Percentiles rank a stretch among this genome's conserved stretches.
Evolutionary conservation across 2,329 filamentous ascomycete species (phyloP).

Genomic region (Neonectria punicea): DNA sequence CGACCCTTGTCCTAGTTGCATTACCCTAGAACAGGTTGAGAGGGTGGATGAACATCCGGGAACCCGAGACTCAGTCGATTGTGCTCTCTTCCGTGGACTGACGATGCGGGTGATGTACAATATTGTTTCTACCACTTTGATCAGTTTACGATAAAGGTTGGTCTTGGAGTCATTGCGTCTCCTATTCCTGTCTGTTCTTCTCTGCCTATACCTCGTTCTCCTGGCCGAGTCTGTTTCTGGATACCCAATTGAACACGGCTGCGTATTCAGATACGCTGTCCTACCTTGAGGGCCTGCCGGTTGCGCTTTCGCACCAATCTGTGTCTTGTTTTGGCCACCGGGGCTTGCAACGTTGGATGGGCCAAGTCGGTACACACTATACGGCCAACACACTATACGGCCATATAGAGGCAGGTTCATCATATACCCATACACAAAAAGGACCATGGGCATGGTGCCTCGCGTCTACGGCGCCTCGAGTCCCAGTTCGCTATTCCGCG

Average conservation of each 20-base stretch:
- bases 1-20: not conserved
- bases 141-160: slow-evolving; percentile 13
- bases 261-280: not conserved
- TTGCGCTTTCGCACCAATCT: not conserved
- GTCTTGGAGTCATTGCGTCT: slow-evolving; percentile 5
- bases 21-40: not conserved
- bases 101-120: slow-evolving; percentile 11
- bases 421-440: not conserved
- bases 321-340: not conserved
- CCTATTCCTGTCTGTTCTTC: not conserved
- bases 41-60: slow-evolving; percentile 9
- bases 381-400: not conserved
- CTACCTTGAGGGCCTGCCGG: not conserved
- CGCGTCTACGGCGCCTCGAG: slow-evolving; percentile 16
- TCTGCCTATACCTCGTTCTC: not conserved
- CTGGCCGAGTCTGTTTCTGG: not conserved
- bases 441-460: slow-evolving; percentile 1
- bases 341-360: not conserved
- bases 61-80: not conserved
- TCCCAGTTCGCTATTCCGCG: not conserved
- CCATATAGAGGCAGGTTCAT: no score
- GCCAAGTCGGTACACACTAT: not conserved
- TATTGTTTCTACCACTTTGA: slow-evolving; percentile 16
- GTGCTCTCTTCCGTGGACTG: not conserved
- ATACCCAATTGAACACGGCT: not conserved